Percentiles rank a stretch among this genome's conserved stretches.
These are phyloP conservation scores for Yamadazyma atmosphaerica DNA, from an alignment of 1,139 yeast genomes.

Conservation along the genomic window DNA sequence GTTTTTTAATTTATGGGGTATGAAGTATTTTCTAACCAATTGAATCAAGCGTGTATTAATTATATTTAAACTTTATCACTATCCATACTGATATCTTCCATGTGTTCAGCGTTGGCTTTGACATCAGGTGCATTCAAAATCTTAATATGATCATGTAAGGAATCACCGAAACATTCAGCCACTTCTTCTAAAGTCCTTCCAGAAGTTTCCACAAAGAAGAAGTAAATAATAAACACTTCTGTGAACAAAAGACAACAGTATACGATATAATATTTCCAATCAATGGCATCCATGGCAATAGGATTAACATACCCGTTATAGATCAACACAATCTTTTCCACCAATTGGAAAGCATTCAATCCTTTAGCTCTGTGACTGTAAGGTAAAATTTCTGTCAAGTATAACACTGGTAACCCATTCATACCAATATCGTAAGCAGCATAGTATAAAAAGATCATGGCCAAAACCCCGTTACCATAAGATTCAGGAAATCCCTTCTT, in stretches of 20 bases:
- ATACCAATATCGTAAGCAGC: conserved; percentile 35
- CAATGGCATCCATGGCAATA: conserved; percentile 56
- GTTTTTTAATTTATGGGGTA: no score
- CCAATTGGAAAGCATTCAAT: conserved; percentile 29
- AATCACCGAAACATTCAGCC: conserved; percentile 42
- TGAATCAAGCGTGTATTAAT: no score
- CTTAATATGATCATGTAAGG: conserved; percentile 1
- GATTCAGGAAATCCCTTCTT: conserved; percentile 28
- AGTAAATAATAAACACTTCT: conserved; percentile 35
- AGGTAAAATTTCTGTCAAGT: conserved; percentile 44
- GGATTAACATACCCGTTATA: conserved; percentile 51
- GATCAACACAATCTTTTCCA: conserved; percentile 22
- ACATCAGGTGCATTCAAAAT: not conserved
- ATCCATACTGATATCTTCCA: conserved; percentile 24
- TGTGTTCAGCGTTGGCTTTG: not conserved
- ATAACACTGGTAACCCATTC: conserved; percentile 39
- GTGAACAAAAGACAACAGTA: conserved; percentile 39
- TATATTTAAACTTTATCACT: not conserved
- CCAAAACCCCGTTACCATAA: conserved; percentile 42
- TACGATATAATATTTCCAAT: conserved; percentile 61
- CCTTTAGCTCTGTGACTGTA: conserved; percentile 47
- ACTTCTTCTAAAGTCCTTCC: conserved; percentile 55
- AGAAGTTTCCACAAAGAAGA: conserved; percentile 49
- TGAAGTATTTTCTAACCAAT: no score
- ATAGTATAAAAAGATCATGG: conserved; percentile 44